Evolutionary conservation across 306 rosid genomes (phyloP), one percentile per base, ranked within the genome.

Genomic region (Cajanus cajan): DNA sequence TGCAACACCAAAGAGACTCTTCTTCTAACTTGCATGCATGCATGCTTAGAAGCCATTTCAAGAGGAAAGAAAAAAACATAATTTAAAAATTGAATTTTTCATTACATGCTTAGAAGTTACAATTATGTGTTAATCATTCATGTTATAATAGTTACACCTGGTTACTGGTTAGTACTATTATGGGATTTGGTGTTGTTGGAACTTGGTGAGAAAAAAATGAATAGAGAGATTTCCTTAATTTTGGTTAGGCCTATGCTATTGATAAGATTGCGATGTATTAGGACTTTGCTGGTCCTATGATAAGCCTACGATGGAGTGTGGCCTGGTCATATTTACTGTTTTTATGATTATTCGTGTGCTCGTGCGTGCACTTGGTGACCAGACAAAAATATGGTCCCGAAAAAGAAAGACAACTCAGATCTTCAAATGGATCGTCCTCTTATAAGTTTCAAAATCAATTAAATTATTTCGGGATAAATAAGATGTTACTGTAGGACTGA

Each of bases 331-430:
- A 37, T 72, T 13, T 57, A 73, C 77, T 36, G 50, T 71, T 71
- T 71, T 36, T 71, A 52, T 72, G 66, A 52, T 36, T 72, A 72
- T 73, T 55, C 57, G 54, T 73, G 78, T 57, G 68, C 47, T 73
- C 78, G 78, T 73, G 78, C 78, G 78, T 73, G 78, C 78, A 57
- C 68, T 39, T 22, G 14, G 41, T 40, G 41, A 57, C 68, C 77
- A 73, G 51, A 73, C 77, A 73, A 7, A 34, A 37, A 24, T 22
- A 73, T 73, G 77, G 77, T 47, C 66, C 67, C 52, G 19, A 52
- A 72, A 51, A 52, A 52, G 77, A 71, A 71, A 51, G 65, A 73
- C 67, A 73, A 52, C 65, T 34, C 77, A 73, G 61, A 73, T 73
- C 78, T 41, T 37, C 0, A 73, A 73, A 22, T 39, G 68, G 36